A percentile compares a stretch with the other conserved stretches of the same genome.
Evolutionary conservation across 495 filamentous ascomycete genomes (phyloP).

Genomic region (Xylaria curta): DNA sequence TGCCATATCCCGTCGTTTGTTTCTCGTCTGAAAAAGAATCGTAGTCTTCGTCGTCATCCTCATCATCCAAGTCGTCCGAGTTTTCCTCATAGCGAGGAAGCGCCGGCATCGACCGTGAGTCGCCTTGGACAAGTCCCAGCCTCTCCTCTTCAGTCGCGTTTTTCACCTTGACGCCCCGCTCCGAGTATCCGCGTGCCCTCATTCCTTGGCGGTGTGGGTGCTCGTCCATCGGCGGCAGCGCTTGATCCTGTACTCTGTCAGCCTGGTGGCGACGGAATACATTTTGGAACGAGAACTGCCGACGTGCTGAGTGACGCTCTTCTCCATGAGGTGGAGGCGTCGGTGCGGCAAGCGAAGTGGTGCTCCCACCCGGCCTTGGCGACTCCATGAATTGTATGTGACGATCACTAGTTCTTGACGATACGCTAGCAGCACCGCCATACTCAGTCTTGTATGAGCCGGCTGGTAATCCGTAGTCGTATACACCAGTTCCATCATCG

Average conservation of each 20-base stretch:
- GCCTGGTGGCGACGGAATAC: slow-evolving; percentile 65
- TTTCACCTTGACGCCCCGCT: slow-evolving; percentile 50
- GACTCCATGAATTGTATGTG: slow-evolving; percentile 49
- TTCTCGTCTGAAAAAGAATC: slow-evolving; percentile 46
- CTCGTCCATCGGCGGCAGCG: slow-evolving; percentile 33
- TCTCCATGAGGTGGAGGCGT: slow-evolving; percentile 58
- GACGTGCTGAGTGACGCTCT: slow-evolving; percentile 49
- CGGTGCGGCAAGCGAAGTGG: slow-evolving; percentile 43
- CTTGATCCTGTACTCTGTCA: slow-evolving; percentile 41
- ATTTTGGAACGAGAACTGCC: slow-evolving; percentile 92
- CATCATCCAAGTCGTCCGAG: slow-evolving; percentile 34
- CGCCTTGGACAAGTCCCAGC: slow-evolving; percentile 84
- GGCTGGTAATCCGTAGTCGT: slow-evolving; percentile 39
- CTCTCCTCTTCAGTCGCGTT: slow-evolving; percentile 85
- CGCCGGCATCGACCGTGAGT: slow-evolving; percentile 55
- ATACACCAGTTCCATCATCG: slow-evolving; percentile 46
- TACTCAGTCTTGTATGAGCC: slow-evolving; percentile 44
- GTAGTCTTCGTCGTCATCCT: slow-evolving; percentile 39
- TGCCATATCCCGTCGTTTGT: slow-evolving; percentile 42
- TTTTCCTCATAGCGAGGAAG: slow-evolving; percentile 46
- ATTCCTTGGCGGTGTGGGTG: slow-evolving; percentile 47
- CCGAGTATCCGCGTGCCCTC: slow-evolving; percentile 56
- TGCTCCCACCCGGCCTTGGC: slow-evolving; percentile 39
- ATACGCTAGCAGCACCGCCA: slow-evolving; percentile 43
- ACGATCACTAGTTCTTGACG: slow-evolving; percentile 42